These are phyloP conservation scores for Apiospora arundinis DNA, from an alignment of 2,329 filamentous ascomycete genomes.

Conservation along the genomic window DNA sequence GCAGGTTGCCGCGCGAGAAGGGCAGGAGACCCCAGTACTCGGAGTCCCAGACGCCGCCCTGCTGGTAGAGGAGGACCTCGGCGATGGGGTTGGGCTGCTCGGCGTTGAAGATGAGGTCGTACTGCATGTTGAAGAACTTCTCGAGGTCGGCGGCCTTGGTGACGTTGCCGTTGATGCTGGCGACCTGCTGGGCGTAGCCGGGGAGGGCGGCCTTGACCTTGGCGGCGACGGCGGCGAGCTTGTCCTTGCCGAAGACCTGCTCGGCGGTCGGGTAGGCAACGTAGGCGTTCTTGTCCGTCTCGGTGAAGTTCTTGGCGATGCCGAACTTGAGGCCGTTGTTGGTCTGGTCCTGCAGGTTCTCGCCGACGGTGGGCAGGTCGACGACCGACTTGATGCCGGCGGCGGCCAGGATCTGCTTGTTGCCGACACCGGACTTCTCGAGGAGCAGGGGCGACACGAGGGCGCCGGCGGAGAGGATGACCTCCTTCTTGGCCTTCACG, in stretches of 20 bases:
- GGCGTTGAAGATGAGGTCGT: slow-evolving; percentile 26
- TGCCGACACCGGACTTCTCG: slow-evolving; percentile 35
- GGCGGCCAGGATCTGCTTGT: slow-evolving; percentile 44
- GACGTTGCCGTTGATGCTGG: slow-evolving; percentile 24
- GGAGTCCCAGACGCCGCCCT: slow-evolving; percentile 20
- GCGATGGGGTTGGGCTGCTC: slow-evolving; percentile 22
- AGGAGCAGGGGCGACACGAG: slow-evolving; percentile 34
- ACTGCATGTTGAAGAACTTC: slow-evolving; percentile 27
- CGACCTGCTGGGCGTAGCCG: slow-evolving; percentile 22
- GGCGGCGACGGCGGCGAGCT: slow-evolving; percentile 12
- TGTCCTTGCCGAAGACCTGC: slow-evolving; percentile 22
- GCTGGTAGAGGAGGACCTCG: slow-evolving; percentile 22
- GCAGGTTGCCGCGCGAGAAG: slow-evolving; percentile 26
- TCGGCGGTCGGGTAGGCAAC: slow-evolving; percentile 25
- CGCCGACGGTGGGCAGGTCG: slow-evolving; percentile 46
- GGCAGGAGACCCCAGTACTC: slow-evolving; percentile 27
- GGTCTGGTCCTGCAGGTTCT: slow-evolving; percentile 48
- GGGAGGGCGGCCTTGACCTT: slow-evolving; percentile 21
- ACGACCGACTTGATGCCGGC: slow-evolving; percentile 43
- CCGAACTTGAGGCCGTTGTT: slow-evolving; percentile 40
- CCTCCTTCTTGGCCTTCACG: slow-evolving; percentile 35
- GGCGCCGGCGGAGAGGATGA: slow-evolving; percentile 44
- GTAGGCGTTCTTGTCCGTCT: slow-evolving; percentile 22
- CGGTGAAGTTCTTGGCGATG: slow-evolving; percentile 33
- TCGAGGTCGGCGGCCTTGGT: slow-evolving; percentile 25